Base-by-base conservation (phyloP, 305 asterid genomes). In the Fraxinus paxiana region DNA sequence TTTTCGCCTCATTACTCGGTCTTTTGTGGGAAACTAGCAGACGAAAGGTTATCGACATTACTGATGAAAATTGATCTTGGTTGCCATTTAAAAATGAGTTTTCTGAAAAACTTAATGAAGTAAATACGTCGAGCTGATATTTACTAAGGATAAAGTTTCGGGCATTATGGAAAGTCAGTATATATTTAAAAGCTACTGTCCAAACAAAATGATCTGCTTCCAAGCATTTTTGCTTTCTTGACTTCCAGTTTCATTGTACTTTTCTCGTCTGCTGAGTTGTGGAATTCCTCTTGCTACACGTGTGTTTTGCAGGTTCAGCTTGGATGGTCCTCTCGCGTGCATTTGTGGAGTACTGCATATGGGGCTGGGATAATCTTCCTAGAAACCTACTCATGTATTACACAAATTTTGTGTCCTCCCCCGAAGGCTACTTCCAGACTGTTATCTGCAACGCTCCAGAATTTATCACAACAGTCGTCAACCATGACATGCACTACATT, bases 281-380 rank as follows among this genome's bases (percentile, higher is more conserved):
- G 72, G 33, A 10, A 26, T 63, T 63, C 34, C 72, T 63, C 1
- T 63, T 63, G 72, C 34, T 63, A 26, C n/a, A 63, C 34, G 12
- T 24, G n/a, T 10, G 6, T 63, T 73, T 77, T 81, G 80, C 94
- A 95, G 99, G 99, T 79, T 95, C 98, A 5, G 99, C 98, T 5
- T 95, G 99, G 99, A 92, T 90, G 96, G 82, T 95, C 81, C 85
- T 94, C 77, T 94, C 99, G 2, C 94, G 97, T 1, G 87, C 94
- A 13, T 94, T 92, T 33, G 92, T 90, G 2, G 97, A 95, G 79
- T 92, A 94, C 89, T 84, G 91, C 87, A 85, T 95, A 79, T 91
- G 95, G 98, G 99, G 99, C 59, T 95, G 97, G 95, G 99, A 95
- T 75, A 95, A 94, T 86, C 97, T 95, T 61, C 99, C 99, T 1